Conservation (phyloP, 495 filamentous ascomycete genomes). For the Durotheca rogersii region DNA sequence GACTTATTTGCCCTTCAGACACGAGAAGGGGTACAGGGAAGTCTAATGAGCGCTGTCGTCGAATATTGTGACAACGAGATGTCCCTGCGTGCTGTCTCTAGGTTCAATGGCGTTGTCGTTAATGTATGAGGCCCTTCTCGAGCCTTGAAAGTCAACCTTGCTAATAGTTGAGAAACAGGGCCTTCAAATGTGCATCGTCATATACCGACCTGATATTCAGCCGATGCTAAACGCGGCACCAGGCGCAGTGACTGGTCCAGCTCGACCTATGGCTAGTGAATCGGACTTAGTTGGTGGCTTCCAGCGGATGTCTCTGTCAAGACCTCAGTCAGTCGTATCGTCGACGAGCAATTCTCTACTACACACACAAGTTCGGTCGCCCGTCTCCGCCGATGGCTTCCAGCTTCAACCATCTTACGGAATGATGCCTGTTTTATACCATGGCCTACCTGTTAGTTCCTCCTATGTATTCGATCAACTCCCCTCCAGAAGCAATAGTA, state of each 20-base stretch:
- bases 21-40: conserved; percentile 36
- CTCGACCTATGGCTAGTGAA: conserved; percentile 5
- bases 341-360: conserved; percentile 27
- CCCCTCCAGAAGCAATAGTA: conserved; percentile 34
- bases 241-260: background rate
- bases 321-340: conserved; percentile 20
- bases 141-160: background rate
- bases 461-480: conserved; percentile 41
- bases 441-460: conserved; percentile 24
- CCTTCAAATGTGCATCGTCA: conserved; percentile 28
- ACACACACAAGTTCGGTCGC: conserved; percentile 44
- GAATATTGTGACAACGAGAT: conserved; percentile 58
- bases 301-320: conserved; percentile 30
- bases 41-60: conserved; percentile 42
- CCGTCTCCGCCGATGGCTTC: conserved; percentile 7
- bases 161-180: conserved; percentile 22
- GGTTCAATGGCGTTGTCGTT: conserved; percentile 49
- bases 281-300: conserved; percentile 26
- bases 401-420: conserved; percentile 31
- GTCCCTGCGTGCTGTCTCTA: conserved; percentile 37
- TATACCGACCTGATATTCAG: conserved; percentile 29
- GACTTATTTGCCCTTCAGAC: conserved; percentile 54
- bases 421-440: conserved; percentile 43
- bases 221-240: background rate
- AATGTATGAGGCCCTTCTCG: conserved; percentile 43